phyloP scores from a whole-genome alignment of 441 rosid species.

The Sinapis alba region DNA sequence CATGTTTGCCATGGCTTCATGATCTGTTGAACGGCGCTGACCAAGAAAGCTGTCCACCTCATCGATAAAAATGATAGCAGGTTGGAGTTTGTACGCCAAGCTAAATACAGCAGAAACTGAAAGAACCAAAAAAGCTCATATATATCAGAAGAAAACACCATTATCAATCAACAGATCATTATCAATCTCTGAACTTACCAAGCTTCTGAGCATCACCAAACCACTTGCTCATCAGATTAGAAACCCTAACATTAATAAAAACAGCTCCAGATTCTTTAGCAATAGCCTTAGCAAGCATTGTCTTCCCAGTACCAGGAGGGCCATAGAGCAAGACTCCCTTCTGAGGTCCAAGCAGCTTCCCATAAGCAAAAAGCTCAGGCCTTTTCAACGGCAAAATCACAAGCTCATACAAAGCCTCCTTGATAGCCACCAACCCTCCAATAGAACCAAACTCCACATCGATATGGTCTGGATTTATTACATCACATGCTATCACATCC shows the following conservation, averaged over 20 bases:
- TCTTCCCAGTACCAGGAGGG: constrained; percentile 98
- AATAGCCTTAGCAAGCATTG: constrained; percentile 98
- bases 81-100: constrained; percentile 95
- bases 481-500: constrained; percentile 98
- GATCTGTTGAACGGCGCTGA: constrained; percentile 88
- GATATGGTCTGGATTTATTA: constrained; percentile 86
- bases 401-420: constrained; percentile 78
- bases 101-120: constrained; percentile 97
- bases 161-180: too few relatives aligned
- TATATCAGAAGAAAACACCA: constrained; percentile 11
- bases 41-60: constrained; percentile 98
- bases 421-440: constrained; percentile 82
- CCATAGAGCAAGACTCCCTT: constrained; percentile 95
- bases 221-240: constrained; percentile 98
- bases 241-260: constrained; percentile 83
- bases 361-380: constrained; percentile 85
- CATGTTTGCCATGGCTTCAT: constrained; percentile 93
- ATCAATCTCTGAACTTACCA: constrained; percentile 70
- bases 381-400: constrained; percentile 85
- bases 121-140: constrained; percentile 26
- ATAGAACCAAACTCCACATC: constrained; percentile 90
- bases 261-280: constrained; percentile 97
- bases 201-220: constrained; percentile 99
- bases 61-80: constrained; percentile 93
- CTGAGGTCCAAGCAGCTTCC: constrained; percentile 93